A percentile compares a stretch with the other conserved stretches of the same genome.
These are phyloP conservation scores for Pyropia haitanensis DNA, from an alignment of 23 red algal species.

Conservation along the genomic window DNA sequence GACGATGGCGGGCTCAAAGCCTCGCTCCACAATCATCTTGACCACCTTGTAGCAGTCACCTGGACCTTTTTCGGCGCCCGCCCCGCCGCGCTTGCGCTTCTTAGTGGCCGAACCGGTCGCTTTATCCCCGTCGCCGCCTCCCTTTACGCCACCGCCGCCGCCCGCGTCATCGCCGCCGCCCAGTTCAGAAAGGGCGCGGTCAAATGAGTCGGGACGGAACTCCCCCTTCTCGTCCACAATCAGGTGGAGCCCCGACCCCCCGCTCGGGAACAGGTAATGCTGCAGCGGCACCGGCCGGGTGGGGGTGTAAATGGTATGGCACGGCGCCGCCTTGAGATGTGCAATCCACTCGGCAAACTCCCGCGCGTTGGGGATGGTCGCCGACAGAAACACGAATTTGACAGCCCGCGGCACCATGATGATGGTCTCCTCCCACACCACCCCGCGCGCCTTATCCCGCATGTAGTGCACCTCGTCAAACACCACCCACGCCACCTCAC, in stretches of 20 bases:
- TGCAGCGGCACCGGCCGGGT: slow-evolving; percentile 88
- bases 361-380: slow-evolving; percentile 94
- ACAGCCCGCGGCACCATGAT: slow-evolving; percentile 92
- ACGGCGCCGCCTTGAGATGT: slow-evolving; percentile 70
- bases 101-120: not conserved
- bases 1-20: slow-evolving; percentile 65
- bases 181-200: slow-evolving; percentile 45
- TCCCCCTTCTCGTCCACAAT: slow-evolving; percentile 80
- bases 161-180: slow-evolving; percentile 13
- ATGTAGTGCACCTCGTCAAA: slow-evolving; percentile 99
- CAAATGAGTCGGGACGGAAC: slow-evolving; percentile 37
- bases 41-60: slow-evolving; percentile 59
- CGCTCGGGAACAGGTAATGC: slow-evolving; percentile 69
- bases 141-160: slow-evolving; percentile 4
- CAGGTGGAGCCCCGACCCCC: slow-evolving; percentile 64
- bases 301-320: slow-evolving; percentile 98
- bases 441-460: slow-evolving; percentile 77
- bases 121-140: not conserved
- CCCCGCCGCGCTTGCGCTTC: slow-evolving; percentile 10
- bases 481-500: slow-evolving; percentile 98
- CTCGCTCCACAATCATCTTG: slow-evolving; percentile 50
- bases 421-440: slow-evolving; percentile 98
- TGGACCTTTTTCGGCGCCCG: slow-evolving; percentile 5
- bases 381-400: slow-evolving; percentile 91
- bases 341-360: slow-evolving; percentile 98